phyloP scores from a whole-genome alignment of 805 yeast genomes.

The Metschnikowia noctiluminum region DNA sequence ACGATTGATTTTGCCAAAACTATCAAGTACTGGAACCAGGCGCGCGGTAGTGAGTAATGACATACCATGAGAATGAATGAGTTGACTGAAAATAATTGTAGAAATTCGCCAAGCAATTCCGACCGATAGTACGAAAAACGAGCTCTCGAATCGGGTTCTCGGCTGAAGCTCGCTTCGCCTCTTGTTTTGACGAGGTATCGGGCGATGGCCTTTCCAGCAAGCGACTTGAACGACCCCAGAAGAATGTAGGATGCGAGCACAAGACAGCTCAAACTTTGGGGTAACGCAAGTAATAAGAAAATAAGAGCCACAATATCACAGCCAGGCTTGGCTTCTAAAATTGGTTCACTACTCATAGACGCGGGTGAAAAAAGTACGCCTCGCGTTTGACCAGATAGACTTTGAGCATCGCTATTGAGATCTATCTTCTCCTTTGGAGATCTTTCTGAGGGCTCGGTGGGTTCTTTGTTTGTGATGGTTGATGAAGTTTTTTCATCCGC shows the following conservation, averaged over 20 bases:
- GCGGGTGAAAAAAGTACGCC: neutral
- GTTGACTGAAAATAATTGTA: slow-evolving; percentile 24
- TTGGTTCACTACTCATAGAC: neutral
- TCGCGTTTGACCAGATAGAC: neutral
- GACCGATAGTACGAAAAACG: slow-evolving; percentile 17
- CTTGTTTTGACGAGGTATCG: slow-evolving; percentile 15
- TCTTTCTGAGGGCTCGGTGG: too few species aligned
- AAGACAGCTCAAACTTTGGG: slow-evolving; percentile 24
- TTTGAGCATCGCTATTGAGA: slow-evolving; percentile 2
- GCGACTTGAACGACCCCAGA: slow-evolving; percentile 28
- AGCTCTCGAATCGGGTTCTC: slow-evolving; percentile 9
- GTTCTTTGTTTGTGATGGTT: too few species aligned
- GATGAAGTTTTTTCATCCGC: neutral
- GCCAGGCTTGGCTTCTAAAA: slow-evolving; percentile 14
- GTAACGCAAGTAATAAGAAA: slow-evolving; percentile 27
- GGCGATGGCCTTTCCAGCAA: slow-evolving; percentile 27
- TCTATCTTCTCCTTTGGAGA: too few species aligned
- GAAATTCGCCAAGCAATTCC: slow-evolving; percentile 18
- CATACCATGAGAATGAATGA: slow-evolving; percentile 23
- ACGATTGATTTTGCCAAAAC: slow-evolving; percentile 30
- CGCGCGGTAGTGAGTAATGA: slow-evolving; percentile 18
- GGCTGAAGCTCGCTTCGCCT: slow-evolving; percentile 3
- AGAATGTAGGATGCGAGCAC: slow-evolving; percentile 24
- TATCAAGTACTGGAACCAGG: slow-evolving; percentile 23
- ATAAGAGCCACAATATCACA: slow-evolving; percentile 33